These are phyloP conservation scores for Lentinula raphanica DNA, from an alignment of 768 basidiomycete species.

Conservation along the genomic window DNA sequence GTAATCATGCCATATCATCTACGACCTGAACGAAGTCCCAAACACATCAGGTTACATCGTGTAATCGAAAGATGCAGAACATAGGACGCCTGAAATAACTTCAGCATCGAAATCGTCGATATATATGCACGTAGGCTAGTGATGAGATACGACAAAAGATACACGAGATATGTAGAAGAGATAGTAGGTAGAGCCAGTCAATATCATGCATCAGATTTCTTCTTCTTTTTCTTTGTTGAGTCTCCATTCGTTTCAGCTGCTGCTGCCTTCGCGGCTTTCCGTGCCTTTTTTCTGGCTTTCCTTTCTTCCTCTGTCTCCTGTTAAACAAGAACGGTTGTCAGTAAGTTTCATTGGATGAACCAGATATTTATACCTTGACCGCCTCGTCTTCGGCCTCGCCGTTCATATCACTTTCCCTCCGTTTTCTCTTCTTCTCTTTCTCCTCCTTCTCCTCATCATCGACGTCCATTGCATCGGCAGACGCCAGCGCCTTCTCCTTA, in stretches of 20 bases:
- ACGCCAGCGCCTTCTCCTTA: constrained; percentile 29
- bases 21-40: too few relatives aligned
- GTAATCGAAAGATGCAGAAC: too few relatives aligned
- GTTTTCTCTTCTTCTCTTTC: constrained; percentile 40
- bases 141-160: not conserved
- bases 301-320: constrained; percentile 80
- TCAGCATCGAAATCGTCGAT: too few relatives aligned
- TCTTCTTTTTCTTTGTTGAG: constrained; percentile 58
- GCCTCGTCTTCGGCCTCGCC: constrained; percentile 33
- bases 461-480: constrained; percentile 41
- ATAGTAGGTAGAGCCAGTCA: not conserved
- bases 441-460: constrained; percentile 24
- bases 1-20: too few relatives aligned
- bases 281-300: constrained; percentile 73
- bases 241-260: constrained; percentile 38
- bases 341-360: constrained; percentile 2
- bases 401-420: constrained; percentile 53
- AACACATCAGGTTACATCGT: too few relatives aligned
- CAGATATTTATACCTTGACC: constrained; percentile 30
- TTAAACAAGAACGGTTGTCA: constrained; percentile 20
- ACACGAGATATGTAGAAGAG: not conserved
- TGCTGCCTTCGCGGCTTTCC: constrained; percentile 71
- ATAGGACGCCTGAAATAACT: too few relatives aligned
- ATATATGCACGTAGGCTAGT: not conserved
- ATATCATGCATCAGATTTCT: constrained; percentile 27